phyloP scores from a whole-genome alignment of 1,284 basidiomycete species.

The Erythrobasidium hasegawianum region DNA sequence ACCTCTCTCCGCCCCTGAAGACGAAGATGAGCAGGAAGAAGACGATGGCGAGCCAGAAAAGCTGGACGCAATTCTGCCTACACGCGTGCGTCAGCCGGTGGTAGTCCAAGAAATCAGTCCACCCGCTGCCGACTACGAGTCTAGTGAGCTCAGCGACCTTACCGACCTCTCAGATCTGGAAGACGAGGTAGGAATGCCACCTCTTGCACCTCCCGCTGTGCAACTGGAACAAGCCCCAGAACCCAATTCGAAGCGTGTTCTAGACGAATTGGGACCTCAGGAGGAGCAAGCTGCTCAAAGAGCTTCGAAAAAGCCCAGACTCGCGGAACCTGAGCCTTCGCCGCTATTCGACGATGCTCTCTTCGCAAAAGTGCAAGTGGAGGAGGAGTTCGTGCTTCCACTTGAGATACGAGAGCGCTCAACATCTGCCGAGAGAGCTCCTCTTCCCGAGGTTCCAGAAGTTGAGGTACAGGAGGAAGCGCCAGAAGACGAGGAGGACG shows the following conservation, averaged over 20 bases:
- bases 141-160: not conserved
- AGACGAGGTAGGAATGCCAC: not conserved
- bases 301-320: too few relatives aligned
- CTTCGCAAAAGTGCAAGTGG: too few relatives aligned
- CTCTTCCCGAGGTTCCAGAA: too few relatives aligned
- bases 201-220: not conserved
- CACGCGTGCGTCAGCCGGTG: conserved; percentile 6
- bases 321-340: too few relatives aligned
- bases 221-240: not conserved
- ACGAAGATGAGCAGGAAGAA: conserved; percentile 29
- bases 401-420: too few relatives aligned
- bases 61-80: not conserved
- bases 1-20: too few relatives aligned
- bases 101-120: not conserved
- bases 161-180: not conserved
- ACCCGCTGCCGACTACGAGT: not conserved
- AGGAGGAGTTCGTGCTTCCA: too few relatives aligned
- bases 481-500: not conserved
- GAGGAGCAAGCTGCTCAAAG: too few relatives aligned
- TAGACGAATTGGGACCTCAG: too few relatives aligned
- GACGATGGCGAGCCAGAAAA: conserved; percentile 34
- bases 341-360: too few relatives aligned
- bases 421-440: too few relatives aligned
- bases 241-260: not conserved
- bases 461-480: not conserved